A percentile compares a stretch with the other conserved stretches of the same genome.
phyloP scores from a whole-genome alignment of 768 basidiomycete genomes.

The Russula sp. region DNA sequence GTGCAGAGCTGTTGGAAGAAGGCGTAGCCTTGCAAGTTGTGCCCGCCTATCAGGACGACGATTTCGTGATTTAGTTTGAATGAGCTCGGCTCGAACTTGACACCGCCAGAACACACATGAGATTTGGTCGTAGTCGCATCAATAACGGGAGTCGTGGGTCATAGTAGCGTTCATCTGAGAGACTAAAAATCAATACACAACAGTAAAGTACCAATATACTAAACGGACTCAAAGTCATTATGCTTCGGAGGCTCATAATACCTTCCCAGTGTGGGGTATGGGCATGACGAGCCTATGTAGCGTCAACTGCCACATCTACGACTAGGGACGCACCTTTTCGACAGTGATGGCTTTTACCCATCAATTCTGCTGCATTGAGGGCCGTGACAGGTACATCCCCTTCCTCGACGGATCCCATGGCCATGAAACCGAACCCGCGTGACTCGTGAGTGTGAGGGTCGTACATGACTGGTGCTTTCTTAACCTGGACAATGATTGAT shows the following conservation, averaged over 20 bases:
- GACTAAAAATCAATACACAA: conserved; percentile 12
- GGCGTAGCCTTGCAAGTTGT: conserved; percentile 89
- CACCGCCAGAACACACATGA: conserved; percentile 71
- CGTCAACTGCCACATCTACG: background rate
- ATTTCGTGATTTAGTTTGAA: conserved; percentile 99
- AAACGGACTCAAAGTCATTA: conserved; percentile 47
- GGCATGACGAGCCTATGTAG: conserved; percentile 73
- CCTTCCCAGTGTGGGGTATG: conserved; percentile 89
- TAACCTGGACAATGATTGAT: conserved; percentile 45
- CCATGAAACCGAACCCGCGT: conserved; percentile 87
- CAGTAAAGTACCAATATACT: conserved; percentile 7
- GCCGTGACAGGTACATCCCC: conserved; percentile 88
- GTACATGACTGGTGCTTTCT: conserved; percentile 61
- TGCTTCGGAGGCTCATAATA: conserved; percentile 94
- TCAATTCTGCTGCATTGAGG: conserved; percentile 77
- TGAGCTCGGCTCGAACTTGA: conserved; percentile 97
- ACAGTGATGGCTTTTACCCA: conserved; percentile 86
- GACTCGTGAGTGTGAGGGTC: conserved; percentile 69
- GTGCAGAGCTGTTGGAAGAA: conserved; percentile 91
- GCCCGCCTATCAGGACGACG: conserved; percentile 96
- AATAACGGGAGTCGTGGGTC: too few species aligned
- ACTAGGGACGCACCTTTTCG: conserved; percentile 63
- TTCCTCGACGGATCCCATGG: conserved; percentile 78
- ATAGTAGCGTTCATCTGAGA: conserved; percentile 68
- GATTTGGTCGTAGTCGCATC: too few species aligned